Conservation (phyloP, 2,329 filamentous ascomycete species). For the Alternaria metachromatica region DNA sequence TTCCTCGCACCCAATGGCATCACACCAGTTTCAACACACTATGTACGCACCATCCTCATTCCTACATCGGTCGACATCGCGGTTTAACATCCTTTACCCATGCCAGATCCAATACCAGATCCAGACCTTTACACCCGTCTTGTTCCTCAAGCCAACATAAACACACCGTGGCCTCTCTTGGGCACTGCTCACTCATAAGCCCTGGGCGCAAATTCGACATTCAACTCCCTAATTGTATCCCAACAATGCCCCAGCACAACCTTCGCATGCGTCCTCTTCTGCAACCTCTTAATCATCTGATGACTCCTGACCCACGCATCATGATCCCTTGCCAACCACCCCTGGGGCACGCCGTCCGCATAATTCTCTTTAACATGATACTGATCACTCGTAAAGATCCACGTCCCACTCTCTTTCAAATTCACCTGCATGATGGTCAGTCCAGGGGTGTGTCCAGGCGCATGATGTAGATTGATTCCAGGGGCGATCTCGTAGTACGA, state of each 20-base stretch:
- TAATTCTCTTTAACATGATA: slow-evolving; percentile 49
- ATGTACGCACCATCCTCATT: background rate
- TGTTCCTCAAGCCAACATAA: background rate
- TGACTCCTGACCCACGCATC: slow-evolving; percentile 44
- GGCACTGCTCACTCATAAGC: slow-evolving; percentile 25
- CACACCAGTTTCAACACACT: background rate
- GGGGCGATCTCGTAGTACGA: slow-evolving; percentile 42
- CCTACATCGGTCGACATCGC: background rate
- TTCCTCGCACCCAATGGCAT: background rate
- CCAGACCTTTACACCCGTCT: background rate
- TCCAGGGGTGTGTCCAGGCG: slow-evolving; percentile 48
- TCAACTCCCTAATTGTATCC: slow-evolving; percentile 33
- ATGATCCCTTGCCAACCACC: slow-evolving; percentile 48
- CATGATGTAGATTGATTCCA: slow-evolving; percentile 44
- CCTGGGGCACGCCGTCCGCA: slow-evolving; percentile 43
- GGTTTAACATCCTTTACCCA: background rate
- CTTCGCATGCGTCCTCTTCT: slow-evolving; percentile 34
- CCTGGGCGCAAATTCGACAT: slow-evolving; percentile 33
- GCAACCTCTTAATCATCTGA: slow-evolving; percentile 39
- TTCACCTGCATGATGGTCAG: slow-evolving; percentile 48
- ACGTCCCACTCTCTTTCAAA: slow-evolving; percentile 42
- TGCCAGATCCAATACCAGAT: background rate
- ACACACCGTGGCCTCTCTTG: background rate
- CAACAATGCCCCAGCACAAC: slow-evolving; percentile 41
- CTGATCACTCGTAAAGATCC: slow-evolving; percentile 49